A percentile compares a stretch with the other conserved stretches of the same genome.
Evolutionary conservation across 2,329 filamentous ascomycete genomes (phyloP).

Genomic region (Aureobasidium pullulans): DNA sequence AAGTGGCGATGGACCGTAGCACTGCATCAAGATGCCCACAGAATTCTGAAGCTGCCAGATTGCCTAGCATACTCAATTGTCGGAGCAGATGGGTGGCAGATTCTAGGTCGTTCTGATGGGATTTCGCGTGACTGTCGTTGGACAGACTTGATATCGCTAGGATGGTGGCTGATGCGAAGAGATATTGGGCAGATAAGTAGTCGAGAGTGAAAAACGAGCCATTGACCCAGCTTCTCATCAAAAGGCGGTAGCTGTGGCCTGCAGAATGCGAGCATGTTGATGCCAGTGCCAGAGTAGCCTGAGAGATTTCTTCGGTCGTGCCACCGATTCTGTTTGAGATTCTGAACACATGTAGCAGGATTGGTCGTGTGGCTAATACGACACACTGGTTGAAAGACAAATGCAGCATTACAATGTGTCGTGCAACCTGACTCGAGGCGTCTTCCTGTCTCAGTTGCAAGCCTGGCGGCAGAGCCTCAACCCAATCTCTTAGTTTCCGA

Average conservation of each 20-base stretch:
- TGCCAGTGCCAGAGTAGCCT: conserved; percentile 12
- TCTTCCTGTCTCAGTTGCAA: conserved; percentile 27
- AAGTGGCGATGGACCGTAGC: conserved; percentile 9
- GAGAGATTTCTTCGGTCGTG: conserved; percentile 14
- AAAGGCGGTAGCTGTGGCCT: conserved; percentile 36
- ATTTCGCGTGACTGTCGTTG: conserved; percentile 22
- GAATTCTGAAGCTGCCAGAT: conserved; percentile 37
- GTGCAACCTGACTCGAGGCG: conserved; percentile 17
- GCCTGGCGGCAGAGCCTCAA: conserved; percentile 28
- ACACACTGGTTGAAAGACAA: conserved; percentile 27
- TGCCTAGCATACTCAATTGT: conserved; percentile 34
- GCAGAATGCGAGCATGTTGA: conserved; percentile 39
- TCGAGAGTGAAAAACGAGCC: conserved; percentile 42
- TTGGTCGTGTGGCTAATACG: conserved; percentile 27
- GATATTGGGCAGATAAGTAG: conserved; percentile 41
- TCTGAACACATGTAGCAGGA: conserved; percentile 28
- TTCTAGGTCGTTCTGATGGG: conserved; percentile 36
- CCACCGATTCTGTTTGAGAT: conserved; percentile 17
- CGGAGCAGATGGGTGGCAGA: conserved; percentile 32
- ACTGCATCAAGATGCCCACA: conserved; percentile 33
- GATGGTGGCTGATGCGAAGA: conserved; percentile 41
- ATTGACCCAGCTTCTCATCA: conserved; percentile 41
- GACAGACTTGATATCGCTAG: conserved; percentile 39
- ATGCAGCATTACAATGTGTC: conserved; percentile 30
- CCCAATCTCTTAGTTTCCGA: conserved; percentile 31